Evolutionary conservation across 805 yeast genomes (phyloP), one percentile per base, ranked within the genome.

Genomic region (Sugiyamaella chiloensis): DNA sequence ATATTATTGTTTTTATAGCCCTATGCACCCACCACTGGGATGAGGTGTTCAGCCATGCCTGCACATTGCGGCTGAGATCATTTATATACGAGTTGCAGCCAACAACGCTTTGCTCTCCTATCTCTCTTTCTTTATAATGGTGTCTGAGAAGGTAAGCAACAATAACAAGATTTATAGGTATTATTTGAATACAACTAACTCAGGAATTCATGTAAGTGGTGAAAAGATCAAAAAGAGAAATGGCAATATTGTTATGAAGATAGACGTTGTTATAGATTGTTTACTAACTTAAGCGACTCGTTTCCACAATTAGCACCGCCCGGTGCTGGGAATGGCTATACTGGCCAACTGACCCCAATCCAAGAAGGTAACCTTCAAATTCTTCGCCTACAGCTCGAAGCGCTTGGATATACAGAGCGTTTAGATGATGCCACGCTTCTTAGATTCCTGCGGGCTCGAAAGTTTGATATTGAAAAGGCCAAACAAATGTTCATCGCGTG

Each of bases 391-490:
- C 69, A 74, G 41, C 73, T 90, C 53, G 67, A 67, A 49, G 83
- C 74, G 9, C 75, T 70, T 44, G 96, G 95, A 4, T 88, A 74
- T 70, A 74, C 72, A n/a, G 75, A 79, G 44, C 81, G 98, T 60
- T 68, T 87, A 46, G 99, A 93, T 66, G 96, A 87, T 60, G 87
- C 96, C 12, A 77, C 93, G 2, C 70, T 74, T 61, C 67, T 83
- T 52, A 82, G 99, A 59, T 93, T 93, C 69, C 73, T 93, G 54
- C 81, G 98, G 63, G 99, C 99, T 7, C 82, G 99, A 70, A 90
- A 89, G 75, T 93, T 93, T 63, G 96, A 89, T 60, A 73, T 90
- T 26, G 76, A 71, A 51, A 79, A 82, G 60, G 86, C 99, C 24
- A 76, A 77, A 61, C 79, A 75, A 52, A 93, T 93, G 99, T 89